Evolutionary conservation across 1,139 yeast species (phyloP), one percentile per base, ranked within the genome.

Genomic region (Saccharomyces hybrid): DNA sequence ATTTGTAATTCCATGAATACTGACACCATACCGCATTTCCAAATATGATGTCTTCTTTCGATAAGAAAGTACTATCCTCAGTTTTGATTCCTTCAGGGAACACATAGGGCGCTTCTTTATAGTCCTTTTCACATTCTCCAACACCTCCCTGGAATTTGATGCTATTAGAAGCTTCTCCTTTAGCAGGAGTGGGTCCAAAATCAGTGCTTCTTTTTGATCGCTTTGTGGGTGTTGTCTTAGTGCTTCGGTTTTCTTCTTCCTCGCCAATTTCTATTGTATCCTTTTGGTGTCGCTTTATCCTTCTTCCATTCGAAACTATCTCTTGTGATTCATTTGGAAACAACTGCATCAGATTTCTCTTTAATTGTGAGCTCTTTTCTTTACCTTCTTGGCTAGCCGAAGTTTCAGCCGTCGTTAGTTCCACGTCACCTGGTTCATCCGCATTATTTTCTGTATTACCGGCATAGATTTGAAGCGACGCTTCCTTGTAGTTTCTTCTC

Each of bases 11-110:
- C 4, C 67, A 56, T 47, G 63, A 62, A 54, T 68, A 72, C 16
- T 68, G 69, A 49, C 70, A 67, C 74, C 74, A 73, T 4, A 72
- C 72, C 50, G 71, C 64, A 42, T 64, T 63, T 21, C 60, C 62
- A 52, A 65, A 70, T 1, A 58, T 24, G 4, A 73, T 62, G 53
- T 71, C 73, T 1, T 57, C 52, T 26, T 61, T 62, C 1, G 65
- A 58, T 9, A 68, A 52, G 24, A 49, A 51, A 6, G 54, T 53
- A 6, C 54, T 51, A 32, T 67, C 69, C 21, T 50, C 47, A n/a
- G 49, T 54, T 48, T 54, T 55, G 6, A 60, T 48, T 11, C 42
- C 53, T 26, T 47, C 32, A 4, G 65, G 65, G 32, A 53, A 53
- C 44, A 19, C 24, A 19, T 16, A 38, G 11, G 44, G 7, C n/a